phyloP scores from a whole-genome alignment of 1,139 yeast genomes.

The Geotrichum carabidarum region DNA sequence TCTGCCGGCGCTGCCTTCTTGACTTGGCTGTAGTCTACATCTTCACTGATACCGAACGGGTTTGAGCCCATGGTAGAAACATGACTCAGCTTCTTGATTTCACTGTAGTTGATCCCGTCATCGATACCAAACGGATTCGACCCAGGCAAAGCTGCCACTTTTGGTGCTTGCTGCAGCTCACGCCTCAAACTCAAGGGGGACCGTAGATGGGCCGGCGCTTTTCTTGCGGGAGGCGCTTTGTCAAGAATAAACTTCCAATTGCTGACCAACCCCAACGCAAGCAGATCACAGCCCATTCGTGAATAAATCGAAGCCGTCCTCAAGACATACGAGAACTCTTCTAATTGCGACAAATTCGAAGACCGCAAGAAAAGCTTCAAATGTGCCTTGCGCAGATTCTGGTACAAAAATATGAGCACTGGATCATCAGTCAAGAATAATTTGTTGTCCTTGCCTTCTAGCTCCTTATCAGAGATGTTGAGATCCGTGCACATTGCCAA shows the following conservation, averaged over 20 bases:
- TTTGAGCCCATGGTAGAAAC: constrained; percentile 7
- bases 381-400: constrained; percentile 51
- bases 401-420: constrained; percentile 62
- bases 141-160: not conserved
- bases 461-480: constrained; percentile 22
- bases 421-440: constrained; percentile 75
- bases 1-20: constrained; percentile 8
- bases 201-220: not conserved
- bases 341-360: constrained; percentile 35
- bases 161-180: too few relatives aligned
- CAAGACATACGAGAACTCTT: constrained; percentile 57
- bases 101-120: constrained; percentile 4
- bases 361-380: constrained; percentile 38
- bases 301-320: constrained; percentile 64
- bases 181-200: not conserved
- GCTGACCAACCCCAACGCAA: constrained; percentile 57
- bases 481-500: constrained; percentile 11
- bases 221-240: not conserved
- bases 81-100: constrained; percentile 4
- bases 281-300: constrained; percentile 87
- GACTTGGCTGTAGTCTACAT: constrained; percentile 14
- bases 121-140: constrained; percentile 10
- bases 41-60: constrained; percentile 17
- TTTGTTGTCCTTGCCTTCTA: constrained; percentile 34
- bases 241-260: constrained; percentile 61